These are phyloP conservation scores for Mycotypha africana DNA, from an alignment of 371 early-diverging fungal genomes.

Conservation along the genomic window DNA sequence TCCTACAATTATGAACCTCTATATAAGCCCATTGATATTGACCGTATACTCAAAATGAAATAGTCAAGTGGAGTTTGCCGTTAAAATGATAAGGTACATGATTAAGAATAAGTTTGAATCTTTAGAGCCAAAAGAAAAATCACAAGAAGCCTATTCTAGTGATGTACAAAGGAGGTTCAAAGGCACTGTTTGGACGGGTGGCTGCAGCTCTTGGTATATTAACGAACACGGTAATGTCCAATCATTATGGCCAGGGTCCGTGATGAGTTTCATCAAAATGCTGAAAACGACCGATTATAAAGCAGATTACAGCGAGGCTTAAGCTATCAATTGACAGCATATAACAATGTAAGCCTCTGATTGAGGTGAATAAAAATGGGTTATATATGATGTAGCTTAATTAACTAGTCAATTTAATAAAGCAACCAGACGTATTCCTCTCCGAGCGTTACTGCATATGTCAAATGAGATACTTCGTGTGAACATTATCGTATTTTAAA, in stretches of 20 bases:
- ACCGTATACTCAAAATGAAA: background rate
- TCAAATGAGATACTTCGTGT: no score
- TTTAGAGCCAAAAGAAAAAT: constrained; percentile 11
- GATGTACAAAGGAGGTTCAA: constrained; percentile 9
- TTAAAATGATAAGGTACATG: constrained; percentile 12
- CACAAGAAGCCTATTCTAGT: constrained; percentile 8
- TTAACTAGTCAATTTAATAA: no score
- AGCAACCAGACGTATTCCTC: no score
- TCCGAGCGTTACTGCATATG: no score
- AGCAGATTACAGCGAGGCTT: no score
- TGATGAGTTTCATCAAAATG: constrained; percentile 3
- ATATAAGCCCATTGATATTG: no score
- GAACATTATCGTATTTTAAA: no score
- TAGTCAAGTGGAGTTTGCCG: constrained; percentile 16
- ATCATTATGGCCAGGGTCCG: constrained; percentile 7
- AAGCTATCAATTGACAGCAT: no score
- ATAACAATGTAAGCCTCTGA: no score
- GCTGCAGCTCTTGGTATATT: constrained; percentile 21
- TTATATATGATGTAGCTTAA: no score
- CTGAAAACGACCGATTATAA: no score
- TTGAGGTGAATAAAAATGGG: no score
- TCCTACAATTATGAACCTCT: background rate
- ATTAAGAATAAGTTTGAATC: constrained; percentile 9
- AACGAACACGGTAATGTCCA: constrained; percentile 3
- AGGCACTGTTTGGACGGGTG: constrained; percentile 14